Evolutionary conservation across 2,329 filamentous ascomycete species (phyloP), one percentile per base, ranked within the genome.

Genomic region (Thermothelomyces thermophilus): DNA sequence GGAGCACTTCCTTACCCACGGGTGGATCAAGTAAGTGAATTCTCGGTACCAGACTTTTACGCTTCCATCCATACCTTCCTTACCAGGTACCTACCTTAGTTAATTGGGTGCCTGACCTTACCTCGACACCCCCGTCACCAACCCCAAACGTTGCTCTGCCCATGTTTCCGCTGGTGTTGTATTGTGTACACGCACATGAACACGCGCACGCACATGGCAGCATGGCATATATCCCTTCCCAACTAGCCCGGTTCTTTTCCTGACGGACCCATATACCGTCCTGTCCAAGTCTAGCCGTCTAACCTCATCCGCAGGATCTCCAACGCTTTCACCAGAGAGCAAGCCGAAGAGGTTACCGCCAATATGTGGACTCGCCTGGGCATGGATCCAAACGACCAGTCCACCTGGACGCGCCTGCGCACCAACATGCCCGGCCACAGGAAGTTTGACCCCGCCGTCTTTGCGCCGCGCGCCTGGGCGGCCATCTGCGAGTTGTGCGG

Each of bases 401-500:
- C 73, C 2, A 87, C 83, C 28, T 87, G 84, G 83, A 73, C 70
- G n/a, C 68, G 68, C 2, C 74, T 78, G 56, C 73, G 79, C 40
- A 79, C 71, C 48, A 80, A 86, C 67, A 85, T 87, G 82, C 81
- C 81, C 0, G 68, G 66, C 22, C 81, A 83, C 65, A 69, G 67
- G n/a, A 63, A 67, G 28, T 79, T 82, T 52, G 66, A 74, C 50
- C 74, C 76, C 36, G 66, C 71, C 1, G 66, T 68, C 0, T 80
- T 86, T 57, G 79, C 83, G 0, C 83, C 84, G 0, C 77, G 76
- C 53, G 83, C 81, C 2, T 87, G 82, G 82, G 67, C 71, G 0
- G 82, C 80, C 16, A 84, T 86, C 54, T 80, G 77, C 63, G 76
- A 83, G 63, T 73, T 87, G 9, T 76, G 83, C 50, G 83, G 82